Evolutionary conservation across 306 rosid species (phyloP), one percentile per base, ranked within the genome.

Genomic region (Prunus mira): DNA sequence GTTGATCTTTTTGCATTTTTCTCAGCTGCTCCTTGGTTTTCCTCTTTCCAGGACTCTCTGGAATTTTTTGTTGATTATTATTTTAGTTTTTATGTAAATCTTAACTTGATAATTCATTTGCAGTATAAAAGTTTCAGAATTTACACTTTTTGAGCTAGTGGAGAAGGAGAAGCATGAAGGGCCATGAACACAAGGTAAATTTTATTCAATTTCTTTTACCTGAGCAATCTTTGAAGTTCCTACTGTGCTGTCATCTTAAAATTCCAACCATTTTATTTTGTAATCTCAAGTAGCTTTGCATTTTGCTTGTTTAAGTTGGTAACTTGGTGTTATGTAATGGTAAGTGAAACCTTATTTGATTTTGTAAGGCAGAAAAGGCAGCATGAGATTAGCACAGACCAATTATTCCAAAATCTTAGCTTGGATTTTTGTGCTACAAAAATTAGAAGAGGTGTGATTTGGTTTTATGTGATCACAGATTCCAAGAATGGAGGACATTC

Each of bases 401-500:
- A 10, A 10, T 65, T 65, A 65, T 65, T 8, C 4, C 6, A 24
- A 62, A 34, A 65, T 27, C 6, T 17, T 64, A 32, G 46, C 19
- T 34, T n/a, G 56, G 24, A 25, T 67, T 28, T 65, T 32, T 32
- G 3, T 32, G 69, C 47, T 34, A 41, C 14, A 10, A 32, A 45
- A 67, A n/a, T 43, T 43, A 45, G 30, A 12, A 51, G 14, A 41
- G 32, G 18, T 73, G 0, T 65, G 49, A 18, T 17, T 11, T 55
- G 60, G 9, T 65, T 72, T 51, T 55, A 28, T 58, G 67, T 77
- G 56, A 74, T 50, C 71, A 22, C 76, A 90, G 93, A 82, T 92
- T 91, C 84, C 93, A 6, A 84, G 97, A 88, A 90, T 86, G 96
- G 96, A 90, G 77, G 97, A 88, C 72, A 92, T 92, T 82, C 88